A percentile compares a stretch with the other conserved stretches of the same genome.
Evolutionary conservation across 208 protist species (phyloP).

Genomic region (Phytomonas francai): DNA sequence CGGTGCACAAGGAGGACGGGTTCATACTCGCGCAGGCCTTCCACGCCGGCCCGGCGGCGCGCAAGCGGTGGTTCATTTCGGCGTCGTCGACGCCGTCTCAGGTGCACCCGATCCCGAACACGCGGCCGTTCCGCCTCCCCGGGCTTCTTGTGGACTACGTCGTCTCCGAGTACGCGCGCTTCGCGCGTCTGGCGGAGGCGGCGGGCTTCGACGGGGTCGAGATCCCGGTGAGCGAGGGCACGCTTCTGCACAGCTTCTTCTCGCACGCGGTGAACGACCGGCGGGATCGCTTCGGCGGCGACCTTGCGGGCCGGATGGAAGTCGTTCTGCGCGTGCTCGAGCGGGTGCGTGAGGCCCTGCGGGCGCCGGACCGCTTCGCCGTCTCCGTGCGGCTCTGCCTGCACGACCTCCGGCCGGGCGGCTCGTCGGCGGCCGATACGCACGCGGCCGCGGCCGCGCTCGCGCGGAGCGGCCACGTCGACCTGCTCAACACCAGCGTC

Average conservation of each 20-base stretch:
- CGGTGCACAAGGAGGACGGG: slow-evolving; percentile 80
- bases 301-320: slow-evolving; percentile 79
- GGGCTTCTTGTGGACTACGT: slow-evolving; percentile 52
- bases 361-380: slow-evolving; percentile 61
- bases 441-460: slow-evolving; percentile 65
- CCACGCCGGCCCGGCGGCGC: slow-evolving; percentile 81
- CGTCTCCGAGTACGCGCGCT: slow-evolving; percentile 80
- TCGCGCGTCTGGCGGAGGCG: slow-evolving; percentile 84
- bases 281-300: slow-evolving; percentile 73
- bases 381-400: slow-evolving; percentile 90
- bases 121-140: slow-evolving; percentile 51
- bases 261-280: slow-evolving; percentile 83
- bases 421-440: slow-evolving; percentile 81
- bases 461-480: slow-evolving; percentile 62
- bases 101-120: slow-evolving; percentile 53
- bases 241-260: slow-evolving; percentile 92
- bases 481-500: slow-evolving; percentile 92
- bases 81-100: slow-evolving; percentile 43
- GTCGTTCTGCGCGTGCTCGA: slow-evolving; percentile 83
- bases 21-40: slow-evolving; percentile 91
- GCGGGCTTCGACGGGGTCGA: slow-evolving; percentile 95
- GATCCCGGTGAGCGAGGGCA: slow-evolving; percentile 90
- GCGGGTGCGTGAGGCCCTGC: slow-evolving; percentile 32
- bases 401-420: slow-evolving; percentile 84
- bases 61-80: slow-evolving; percentile 42